A percentile compares a stretch with the other conserved stretches of the same genome.
These are phyloP conservation scores for Furcasterigmium furcatum DNA, from an alignment of 2,329 filamentous ascomycete species.

Conservation along the genomic window DNA sequence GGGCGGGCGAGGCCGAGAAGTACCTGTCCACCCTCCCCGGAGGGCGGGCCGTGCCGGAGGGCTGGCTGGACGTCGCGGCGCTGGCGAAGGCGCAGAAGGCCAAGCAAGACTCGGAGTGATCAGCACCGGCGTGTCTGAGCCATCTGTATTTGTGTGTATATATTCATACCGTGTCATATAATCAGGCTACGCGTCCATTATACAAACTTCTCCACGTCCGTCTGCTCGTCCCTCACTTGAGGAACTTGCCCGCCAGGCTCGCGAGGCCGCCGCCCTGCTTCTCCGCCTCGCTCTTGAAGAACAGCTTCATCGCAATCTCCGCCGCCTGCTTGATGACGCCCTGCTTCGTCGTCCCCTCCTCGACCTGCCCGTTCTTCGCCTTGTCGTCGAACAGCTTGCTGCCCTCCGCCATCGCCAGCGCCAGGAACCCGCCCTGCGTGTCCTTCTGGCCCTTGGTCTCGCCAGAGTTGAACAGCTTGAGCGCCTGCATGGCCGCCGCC, in stretches of 20 bases:
- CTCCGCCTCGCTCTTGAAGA: constrained; percentile 71
- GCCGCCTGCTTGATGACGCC: constrained; percentile 74
- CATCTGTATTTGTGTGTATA: neutral
- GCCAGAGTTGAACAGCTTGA: constrained; percentile 73
- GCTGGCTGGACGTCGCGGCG: constrained; percentile 57
- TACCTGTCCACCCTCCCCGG: constrained; percentile 49
- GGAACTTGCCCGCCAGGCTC: constrained; percentile 45
- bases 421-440: constrained; percentile 77
- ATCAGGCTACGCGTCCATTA: neutral
- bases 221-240: too few relatives aligned
- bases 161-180: neutral
- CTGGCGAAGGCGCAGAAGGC: constrained; percentile 21
- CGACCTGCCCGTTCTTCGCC: constrained; percentile 48
- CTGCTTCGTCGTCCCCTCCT: constrained; percentile 69
- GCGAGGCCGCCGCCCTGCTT: constrained; percentile 44
- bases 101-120: neutral
- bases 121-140: neutral
- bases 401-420: constrained; percentile 84
- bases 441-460: constrained; percentile 38
- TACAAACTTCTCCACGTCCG: too few relatives aligned
- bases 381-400: constrained; percentile 67
- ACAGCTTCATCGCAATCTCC: constrained; percentile 88
- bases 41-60: constrained; percentile 46
- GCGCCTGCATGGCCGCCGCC: constrained; percentile 76
- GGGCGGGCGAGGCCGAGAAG: constrained; percentile 53